Evolutionary conservation across 2,329 filamentous ascomycete species (phyloP).

Genomic region (Malbranchea zuffiana): DNA sequence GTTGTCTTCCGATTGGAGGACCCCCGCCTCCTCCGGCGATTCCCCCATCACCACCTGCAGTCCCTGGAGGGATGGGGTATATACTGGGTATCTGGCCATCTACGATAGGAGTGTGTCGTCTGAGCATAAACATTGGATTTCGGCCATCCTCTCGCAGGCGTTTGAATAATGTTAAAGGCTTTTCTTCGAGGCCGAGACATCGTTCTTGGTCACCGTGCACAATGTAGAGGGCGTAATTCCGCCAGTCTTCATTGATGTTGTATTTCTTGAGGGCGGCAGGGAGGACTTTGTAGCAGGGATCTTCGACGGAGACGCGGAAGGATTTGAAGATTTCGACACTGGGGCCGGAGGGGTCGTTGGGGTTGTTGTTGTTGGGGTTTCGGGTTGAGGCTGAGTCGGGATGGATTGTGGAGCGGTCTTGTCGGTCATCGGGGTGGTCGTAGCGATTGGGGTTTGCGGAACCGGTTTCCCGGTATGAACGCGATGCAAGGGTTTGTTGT

Average conservation of each 20-base stretch:
- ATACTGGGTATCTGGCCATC: constrained; percentile 34
- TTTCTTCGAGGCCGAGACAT: constrained; percentile 82
- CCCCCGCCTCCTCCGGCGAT: constrained; percentile 8
- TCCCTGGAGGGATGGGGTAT: constrained; percentile 13
- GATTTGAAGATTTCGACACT: constrained; percentile 95
- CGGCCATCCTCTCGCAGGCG: constrained; percentile 92
- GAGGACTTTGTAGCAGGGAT: constrained; percentile 93
- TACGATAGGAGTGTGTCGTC: constrained; percentile 50
- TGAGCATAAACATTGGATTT: constrained; percentile 98
- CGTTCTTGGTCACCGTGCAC: constrained; percentile 98
- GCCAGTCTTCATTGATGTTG: constrained; percentile 95
- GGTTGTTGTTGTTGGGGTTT: constrained; percentile 10
- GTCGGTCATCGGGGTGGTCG: constrained; percentile 32
- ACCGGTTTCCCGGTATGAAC: constrained; percentile 31
- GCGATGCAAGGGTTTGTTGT: constrained; percentile 35
- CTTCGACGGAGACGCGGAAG: constrained; percentile 94
- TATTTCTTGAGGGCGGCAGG: constrained; percentile 95
- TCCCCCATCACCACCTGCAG: constrained; percentile 10
- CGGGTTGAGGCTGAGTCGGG: constrained; percentile 5
- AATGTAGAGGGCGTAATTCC: constrained; percentile 94
- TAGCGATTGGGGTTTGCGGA: constrained; percentile 22
- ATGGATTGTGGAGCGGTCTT: constrained; percentile 22
- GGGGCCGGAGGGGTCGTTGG: constrained; percentile 23
- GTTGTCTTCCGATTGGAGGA: too few species aligned
- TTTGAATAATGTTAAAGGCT: constrained; percentile 91